Evolutionary conservation across 768 basidiomycete genomes (phyloP), one percentile per base, ranked within the genome.

Genomic region (Rhodotorula kratochvilovae): DNA sequence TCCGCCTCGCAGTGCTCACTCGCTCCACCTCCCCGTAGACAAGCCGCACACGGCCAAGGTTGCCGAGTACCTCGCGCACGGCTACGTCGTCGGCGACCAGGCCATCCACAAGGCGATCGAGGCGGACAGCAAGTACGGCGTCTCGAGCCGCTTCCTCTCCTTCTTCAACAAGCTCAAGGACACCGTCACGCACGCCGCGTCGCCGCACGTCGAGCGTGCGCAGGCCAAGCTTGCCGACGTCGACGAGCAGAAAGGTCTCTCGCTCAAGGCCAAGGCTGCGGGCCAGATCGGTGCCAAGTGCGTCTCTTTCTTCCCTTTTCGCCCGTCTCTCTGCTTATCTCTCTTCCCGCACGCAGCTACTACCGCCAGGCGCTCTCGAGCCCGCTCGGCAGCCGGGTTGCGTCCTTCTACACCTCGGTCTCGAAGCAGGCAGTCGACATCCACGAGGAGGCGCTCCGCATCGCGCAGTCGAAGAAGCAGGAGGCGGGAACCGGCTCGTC

Each of bases 31-130:
- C 42, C 12, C 23, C 36, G 31, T 25, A 50, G 92, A 95, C 81
- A 99, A 99, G 83, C 95, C 95, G 1, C 69, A 59, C 31, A 65
- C 71, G 67, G 71, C 78, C 87, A 91, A 96, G 77, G 89, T 90
- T 36, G 94, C 95, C 39, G 95, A 97, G 80, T 92, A 94, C 80
- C 86, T 99, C 56, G 92, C 95, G 3, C 87, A 86, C 78, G 96
- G 95, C 3, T 97, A 98, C 82, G 77, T 78, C 61, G 85, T 98
- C 36, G 87, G 87, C 27, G 94, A 98, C 78, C 78, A 83, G 59
- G 85, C 93, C 75, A 83, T 98, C 57, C 84, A 89, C 75, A 78
- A 79, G 66, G 82, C 82, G 25, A 83, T 83, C 70, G 82, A 81
- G 63, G 77, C 81, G 68, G 81, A 83, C 78, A 33, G 58, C 87